Percentiles rank a stretch among this genome's conserved stretches.
phyloP scores from a whole-genome alignment of 1,284 basidiomycete genomes.

The Moesziomyces sp. region DNA sequence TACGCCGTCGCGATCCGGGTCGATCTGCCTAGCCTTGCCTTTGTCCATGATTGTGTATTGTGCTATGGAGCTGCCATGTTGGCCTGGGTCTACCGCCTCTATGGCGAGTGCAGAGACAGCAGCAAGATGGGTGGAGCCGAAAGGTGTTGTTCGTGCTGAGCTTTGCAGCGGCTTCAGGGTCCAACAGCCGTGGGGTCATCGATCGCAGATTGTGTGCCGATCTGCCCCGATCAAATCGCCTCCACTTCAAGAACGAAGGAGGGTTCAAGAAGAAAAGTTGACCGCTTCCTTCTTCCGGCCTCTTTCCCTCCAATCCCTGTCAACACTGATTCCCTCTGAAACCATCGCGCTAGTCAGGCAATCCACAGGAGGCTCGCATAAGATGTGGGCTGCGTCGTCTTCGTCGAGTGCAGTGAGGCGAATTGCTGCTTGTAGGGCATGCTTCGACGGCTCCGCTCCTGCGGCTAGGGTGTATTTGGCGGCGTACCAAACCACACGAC shows the following conservation, averaged over 20 bases:
- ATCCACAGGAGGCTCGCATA: too few species aligned
- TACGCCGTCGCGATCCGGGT: slow-evolving; percentile 8
- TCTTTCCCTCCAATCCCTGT: too few species aligned
- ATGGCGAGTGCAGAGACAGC: background rate
- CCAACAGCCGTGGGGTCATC: too few species aligned
- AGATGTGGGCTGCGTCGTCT: background rate
- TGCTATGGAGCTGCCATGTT: background rate
- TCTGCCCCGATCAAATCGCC: too few species aligned
- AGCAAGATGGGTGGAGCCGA: background rate
- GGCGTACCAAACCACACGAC: background rate
- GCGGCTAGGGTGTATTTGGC: background rate
- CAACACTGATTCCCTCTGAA: too few species aligned
- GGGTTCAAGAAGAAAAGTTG: too few species aligned
- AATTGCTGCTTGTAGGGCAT: background rate
- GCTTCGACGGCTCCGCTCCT: background rate
- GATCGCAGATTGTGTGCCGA: too few species aligned
- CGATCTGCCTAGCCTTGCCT: slow-evolving; percentile 36
- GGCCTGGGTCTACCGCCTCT: background rate
- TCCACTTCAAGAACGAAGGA: too few species aligned
- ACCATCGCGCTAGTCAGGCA: too few species aligned
- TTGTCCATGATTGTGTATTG: slow-evolving; percentile 29
- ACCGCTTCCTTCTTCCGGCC: too few species aligned
- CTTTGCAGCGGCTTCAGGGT: too few species aligned
- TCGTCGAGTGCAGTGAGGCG: background rate
- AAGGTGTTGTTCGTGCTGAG: too few species aligned